Conservation (phyloP, 768 basidiomycete species). For the Psilocybe cyanescens region DNA sequence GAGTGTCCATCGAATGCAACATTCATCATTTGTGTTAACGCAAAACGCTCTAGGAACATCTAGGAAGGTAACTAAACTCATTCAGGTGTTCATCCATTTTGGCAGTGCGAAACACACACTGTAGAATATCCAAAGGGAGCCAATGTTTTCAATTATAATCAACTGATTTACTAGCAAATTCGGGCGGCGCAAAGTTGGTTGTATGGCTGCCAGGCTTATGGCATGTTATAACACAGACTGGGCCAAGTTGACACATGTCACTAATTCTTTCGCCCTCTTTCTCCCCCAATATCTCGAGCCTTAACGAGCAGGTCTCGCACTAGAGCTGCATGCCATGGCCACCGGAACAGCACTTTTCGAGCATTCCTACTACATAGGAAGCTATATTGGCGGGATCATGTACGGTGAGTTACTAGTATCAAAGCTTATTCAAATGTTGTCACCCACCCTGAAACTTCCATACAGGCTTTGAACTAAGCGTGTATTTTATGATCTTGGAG, state of each 20-base stretch:
- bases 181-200: background rate
- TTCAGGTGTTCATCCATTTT: too few species aligned
- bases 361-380: constrained; percentile 31
- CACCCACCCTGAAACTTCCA: background rate
- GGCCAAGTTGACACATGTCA: background rate
- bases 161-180: background rate
- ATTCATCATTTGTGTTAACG: background rate
- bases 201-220: background rate
- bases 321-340: constrained; percentile 6
- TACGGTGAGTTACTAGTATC: constrained; percentile 22
- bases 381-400: constrained; percentile 29
- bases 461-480: constrained; percentile 26
- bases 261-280: background rate
- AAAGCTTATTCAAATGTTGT: background rate
- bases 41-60: background rate
- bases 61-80: background rate
- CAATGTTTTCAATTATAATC: background rate
- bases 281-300: background rate
- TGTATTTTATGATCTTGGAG: constrained; percentile 26
- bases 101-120: too few species aligned
- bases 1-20: too few species aligned
- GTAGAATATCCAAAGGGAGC: background rate
- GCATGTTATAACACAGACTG: background rate
- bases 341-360: constrained; percentile 22
- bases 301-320: background rate